Base-by-base conservation (phyloP, 495 filamentous ascomycete genomes). In the Rostrohypoxylon terebratum region DNA sequence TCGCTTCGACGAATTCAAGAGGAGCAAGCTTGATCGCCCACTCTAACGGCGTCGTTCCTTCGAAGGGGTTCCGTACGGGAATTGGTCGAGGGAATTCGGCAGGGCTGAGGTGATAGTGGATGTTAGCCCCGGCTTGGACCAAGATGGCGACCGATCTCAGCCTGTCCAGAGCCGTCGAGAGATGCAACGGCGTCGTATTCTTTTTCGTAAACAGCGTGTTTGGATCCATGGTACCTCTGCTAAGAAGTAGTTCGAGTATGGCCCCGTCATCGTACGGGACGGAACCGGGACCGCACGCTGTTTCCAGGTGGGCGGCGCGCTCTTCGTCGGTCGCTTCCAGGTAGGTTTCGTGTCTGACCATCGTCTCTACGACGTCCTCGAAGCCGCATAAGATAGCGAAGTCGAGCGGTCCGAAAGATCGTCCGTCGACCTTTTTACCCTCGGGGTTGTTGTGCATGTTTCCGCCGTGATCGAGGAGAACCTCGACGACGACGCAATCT, bases 381-480 rank as follows among this genome's bases (percentile, higher is more conserved):
- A 63, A 36, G 8, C 71, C 61, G 23, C 11, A 20, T 21, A n/a
- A 33, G 11, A 74, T 74, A 2, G 71, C 71, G 16, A 71, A 14
- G 21, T 71, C 62, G 16, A 74, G 58, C 6, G 64, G 21, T 3
- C 57, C 67, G 16, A 38, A 36, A 16, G 1, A n/a, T n/a, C 21
- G 47, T 3, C n/a, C 62, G 44, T 57, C 21, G 36, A 20, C 34
- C 6, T 23, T 34, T 3, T 14, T 16, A 25, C 62, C 25, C 2
- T 61, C 6, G 3, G 60, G 40, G 14, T 65, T 20, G 3, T 10
- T 20, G 59, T 74, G 66, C 40, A 71, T 63, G 34, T 25, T 44
- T 14, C 59, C 72, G n/a, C 72, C 72, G 47, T 67, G 28, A 13
- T 74, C 63, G 8, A 74, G 31, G 1, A 74, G 59, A 8, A 71